Conservation (phyloP, 148 eudicot genomes). For the Gaultheria prostrata region DNA sequence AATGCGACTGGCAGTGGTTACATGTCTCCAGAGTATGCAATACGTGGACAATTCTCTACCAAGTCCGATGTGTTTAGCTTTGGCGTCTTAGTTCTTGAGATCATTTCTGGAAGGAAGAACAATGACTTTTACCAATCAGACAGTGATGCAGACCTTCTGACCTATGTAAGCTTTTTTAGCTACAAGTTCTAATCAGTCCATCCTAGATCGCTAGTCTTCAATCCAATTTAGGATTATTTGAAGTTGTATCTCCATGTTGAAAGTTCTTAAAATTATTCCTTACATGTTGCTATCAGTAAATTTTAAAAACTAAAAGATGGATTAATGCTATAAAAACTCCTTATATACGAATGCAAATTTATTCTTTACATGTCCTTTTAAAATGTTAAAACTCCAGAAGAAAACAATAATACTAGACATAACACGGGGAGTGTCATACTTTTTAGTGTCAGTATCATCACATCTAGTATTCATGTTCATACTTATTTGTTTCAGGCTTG, state of each 20-base stretch:
- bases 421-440: background rate
- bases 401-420: background rate
- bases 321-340: background rate
- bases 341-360: background rate
- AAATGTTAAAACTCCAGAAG: background rate
- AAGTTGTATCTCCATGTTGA: background rate
- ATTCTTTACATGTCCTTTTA: background rate
- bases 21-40: conserved; percentile 57
- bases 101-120: conserved; percentile 37
- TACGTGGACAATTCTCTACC: conserved; percentile 39
- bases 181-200: background rate
- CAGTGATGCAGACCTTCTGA: conserved; percentile 22
- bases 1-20: conserved; percentile 39
- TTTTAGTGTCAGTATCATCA: background rate
- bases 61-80: conserved; percentile 61
- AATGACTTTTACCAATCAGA: conserved; percentile 14
- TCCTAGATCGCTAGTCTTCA: background rate
- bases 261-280: background rate
- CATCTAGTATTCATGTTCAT: background rate
- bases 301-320: background rate
- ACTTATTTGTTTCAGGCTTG: conserved; percentile 21
- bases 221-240: background rate
- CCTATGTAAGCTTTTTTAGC: conserved; percentile 29
- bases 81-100: conserved; percentile 49
- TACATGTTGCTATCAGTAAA: background rate